Percentiles rank a stretch among this genome's conserved stretches.
Evolutionary conservation across 768 basidiomycete genomes (phyloP).

Genomic region (Scleroderma bovista): DNA sequence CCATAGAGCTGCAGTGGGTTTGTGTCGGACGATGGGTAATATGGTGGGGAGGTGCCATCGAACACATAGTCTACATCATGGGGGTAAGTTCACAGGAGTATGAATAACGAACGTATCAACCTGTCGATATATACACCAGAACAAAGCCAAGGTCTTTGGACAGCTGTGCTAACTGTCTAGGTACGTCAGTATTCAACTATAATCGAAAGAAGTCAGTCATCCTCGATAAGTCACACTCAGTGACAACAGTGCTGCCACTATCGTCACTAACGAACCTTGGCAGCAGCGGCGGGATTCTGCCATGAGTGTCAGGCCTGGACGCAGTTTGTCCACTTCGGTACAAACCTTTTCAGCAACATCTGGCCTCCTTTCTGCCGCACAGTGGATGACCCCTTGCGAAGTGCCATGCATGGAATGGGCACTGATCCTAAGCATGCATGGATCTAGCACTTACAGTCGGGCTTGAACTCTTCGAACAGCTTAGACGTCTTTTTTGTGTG

Average conservation of each 20-base stretch:
- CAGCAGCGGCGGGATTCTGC: conserved; percentile 45
- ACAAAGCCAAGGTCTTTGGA: conserved; percentile 56
- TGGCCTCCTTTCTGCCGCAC: conserved; percentile 90
- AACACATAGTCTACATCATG: conserved; percentile 83
- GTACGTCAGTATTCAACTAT: conserved; percentile 78
- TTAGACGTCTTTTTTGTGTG: conserved; percentile 47
- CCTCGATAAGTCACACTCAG: too few species aligned
- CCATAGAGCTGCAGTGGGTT: conserved; percentile 92
- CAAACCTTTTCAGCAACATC: conserved; percentile 87
- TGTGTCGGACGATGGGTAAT: conserved; percentile 62
- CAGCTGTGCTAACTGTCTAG: conserved; percentile 64
- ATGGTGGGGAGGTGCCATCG: conserved; percentile 89
- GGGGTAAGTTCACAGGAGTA: neutral
- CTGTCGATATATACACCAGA: conserved; percentile 91
- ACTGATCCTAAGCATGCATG: neutral
- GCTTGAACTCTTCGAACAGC: conserved; percentile 53
- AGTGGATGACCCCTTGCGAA: conserved; percentile 78
- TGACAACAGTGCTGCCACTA: neutral
- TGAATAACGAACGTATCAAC: conserved; percentile 29
- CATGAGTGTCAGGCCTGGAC: neutral
- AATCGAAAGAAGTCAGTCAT: conserved; percentile 1
- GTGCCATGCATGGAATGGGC: conserved; percentile 5
- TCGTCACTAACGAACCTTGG: conserved; percentile 39
- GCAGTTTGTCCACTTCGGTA: neutral
- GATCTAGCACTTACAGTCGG: conserved; percentile 53